Evolutionary conservation across 192 early-diverging fungal species (phyloP), one percentile per base, ranked within the genome.

Genomic region (Backusella luteola): DNA sequence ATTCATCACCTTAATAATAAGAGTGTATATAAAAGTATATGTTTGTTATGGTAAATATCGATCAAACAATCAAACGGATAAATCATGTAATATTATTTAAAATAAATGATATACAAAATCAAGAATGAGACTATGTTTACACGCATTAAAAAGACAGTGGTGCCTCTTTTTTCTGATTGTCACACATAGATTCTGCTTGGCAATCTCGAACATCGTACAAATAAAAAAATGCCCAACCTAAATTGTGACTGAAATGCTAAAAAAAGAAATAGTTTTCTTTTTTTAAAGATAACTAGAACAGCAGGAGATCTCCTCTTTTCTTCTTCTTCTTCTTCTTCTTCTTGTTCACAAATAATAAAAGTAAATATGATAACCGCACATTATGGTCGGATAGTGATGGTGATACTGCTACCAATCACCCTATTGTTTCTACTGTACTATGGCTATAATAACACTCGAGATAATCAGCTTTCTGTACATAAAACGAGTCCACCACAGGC

Each of bases 381-480:
- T 75, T 74, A 66, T 63, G 66, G 67, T 74, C 69, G 66, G 19
- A 69, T 79, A 34, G 59, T 69, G 5, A 26, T 53, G 8, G 41
- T 59, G 1, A 44, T 75, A 12, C 34, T 70, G 14, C n/a, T 79
- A 42, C 74, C 74, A 17, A 34, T 71, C 32, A 32, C 36, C 17
- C 34, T 71, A 34, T 6, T 71, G n/a, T 23, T 75, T 17, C 34
- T 42, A n/a, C 11, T 79, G 1, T 41, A 69, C 1, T 39, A 71
- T 34, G 42, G 68, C 19, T 8, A n/a, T 39, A 17, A 8, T 39
- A 23, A n/a, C 36, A 41, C 34, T 23, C 19, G 23, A 21, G 12
- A 69, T 9, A 39, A n/a, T 36, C 19, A 19, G 5, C 46, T 44
- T 17, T 44, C 32, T 67, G 7, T 6, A 0, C 32, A 67, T 6